A percentile compares a stretch with the other conserved stretches of the same genome.
phyloP scores from a whole-genome alignment of 2,329 filamentous ascomycete genomes.

The Geosmithia putterillii region DNA sequence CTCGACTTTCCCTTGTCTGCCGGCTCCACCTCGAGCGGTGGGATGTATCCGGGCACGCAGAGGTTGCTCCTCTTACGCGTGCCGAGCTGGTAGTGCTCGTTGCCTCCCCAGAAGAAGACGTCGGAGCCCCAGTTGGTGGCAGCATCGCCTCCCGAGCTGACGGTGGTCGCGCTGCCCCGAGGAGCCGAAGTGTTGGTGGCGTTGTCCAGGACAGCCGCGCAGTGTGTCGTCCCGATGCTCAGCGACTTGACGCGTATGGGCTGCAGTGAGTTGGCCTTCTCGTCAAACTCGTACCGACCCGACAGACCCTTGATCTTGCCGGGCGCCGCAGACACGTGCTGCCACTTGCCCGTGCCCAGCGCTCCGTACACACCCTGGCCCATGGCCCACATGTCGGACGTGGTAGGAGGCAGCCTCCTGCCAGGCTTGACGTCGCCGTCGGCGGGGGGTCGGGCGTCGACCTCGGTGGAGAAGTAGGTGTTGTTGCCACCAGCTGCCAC shows the following conservation, averaged over 20 bases:
- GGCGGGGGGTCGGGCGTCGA: slow-evolving; percentile 55
- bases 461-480: slow-evolving; percentile 59
- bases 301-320: slow-evolving; percentile 75
- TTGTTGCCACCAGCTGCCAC: slow-evolving; percentile 80
- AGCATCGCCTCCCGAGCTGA: background rate
- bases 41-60: slow-evolving; percentile 64
- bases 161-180: slow-evolving; percentile 44
- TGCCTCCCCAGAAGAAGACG: slow-evolving; percentile 87
- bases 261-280: slow-evolving; percentile 49
- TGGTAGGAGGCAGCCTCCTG: slow-evolving; percentile 16
- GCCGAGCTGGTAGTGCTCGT: slow-evolving; percentile 86
- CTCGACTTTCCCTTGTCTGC: slow-evolving; percentile 45
- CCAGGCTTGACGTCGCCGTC: slow-evolving; percentile 12
- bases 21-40: slow-evolving; percentile 54
- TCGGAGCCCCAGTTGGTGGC: slow-evolving; percentile 75
- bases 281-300: slow-evolving; percentile 78
- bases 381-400: slow-evolving; percentile 67
- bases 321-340: slow-evolving; percentile 67
- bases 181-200: slow-evolving; percentile 53
- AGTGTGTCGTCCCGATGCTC: slow-evolving; percentile 69
- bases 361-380: slow-evolving; percentile 76
- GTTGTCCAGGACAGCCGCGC: slow-evolving; percentile 73
- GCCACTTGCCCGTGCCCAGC: slow-evolving; percentile 80
- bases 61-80: slow-evolving; percentile 81
- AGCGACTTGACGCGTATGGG: slow-evolving; percentile 69